phyloP scores from a whole-genome alignment of 805 yeast genomes.

The Candida railenensis region DNA sequence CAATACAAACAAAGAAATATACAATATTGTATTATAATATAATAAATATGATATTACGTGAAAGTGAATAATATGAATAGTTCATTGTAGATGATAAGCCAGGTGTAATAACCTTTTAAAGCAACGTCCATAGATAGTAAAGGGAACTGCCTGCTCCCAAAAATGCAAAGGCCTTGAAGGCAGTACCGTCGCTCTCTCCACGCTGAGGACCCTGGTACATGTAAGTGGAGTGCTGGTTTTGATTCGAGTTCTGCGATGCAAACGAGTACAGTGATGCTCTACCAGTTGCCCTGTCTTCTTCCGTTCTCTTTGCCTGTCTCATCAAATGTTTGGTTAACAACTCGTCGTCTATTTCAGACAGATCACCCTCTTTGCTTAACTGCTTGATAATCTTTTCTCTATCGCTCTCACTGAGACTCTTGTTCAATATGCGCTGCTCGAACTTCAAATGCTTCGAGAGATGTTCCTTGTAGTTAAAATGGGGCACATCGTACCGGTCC shows the following conservation, averaged over 20 bases:
- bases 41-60: not conserved
- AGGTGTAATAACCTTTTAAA: no score
- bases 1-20: not conserved
- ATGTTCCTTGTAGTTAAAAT: conserved; percentile 58
- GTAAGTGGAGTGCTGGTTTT: not conserved
- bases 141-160: conserved; percentile 2
- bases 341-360: conserved; percentile 35
- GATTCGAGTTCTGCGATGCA: not conserved
- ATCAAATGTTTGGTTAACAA: conserved; percentile 40
- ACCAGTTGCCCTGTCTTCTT: not conserved
- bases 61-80: not conserved
- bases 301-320: conserved; percentile 25
- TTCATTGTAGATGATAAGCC: not conserved
- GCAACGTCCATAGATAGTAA: conserved; percentile 1
- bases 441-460: conserved; percentile 49
- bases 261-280: not conserved
- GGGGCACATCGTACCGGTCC: conserved; percentile 55
- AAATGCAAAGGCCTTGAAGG: conserved; percentile 3
- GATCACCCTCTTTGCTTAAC: conserved; percentile 31
- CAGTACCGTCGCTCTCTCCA: conserved; percentile 1
- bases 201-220: conserved; percentile 5
- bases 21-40: not conserved
- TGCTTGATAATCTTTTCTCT: conserved; percentile 31
- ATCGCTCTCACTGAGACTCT: conserved; percentile 28
- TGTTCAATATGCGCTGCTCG: conserved; percentile 41